These are phyloP conservation scores for Entophlyctis helioformis DNA, from an alignment of 192 early-diverging fungal genomes.

Conservation along the genomic window DNA sequence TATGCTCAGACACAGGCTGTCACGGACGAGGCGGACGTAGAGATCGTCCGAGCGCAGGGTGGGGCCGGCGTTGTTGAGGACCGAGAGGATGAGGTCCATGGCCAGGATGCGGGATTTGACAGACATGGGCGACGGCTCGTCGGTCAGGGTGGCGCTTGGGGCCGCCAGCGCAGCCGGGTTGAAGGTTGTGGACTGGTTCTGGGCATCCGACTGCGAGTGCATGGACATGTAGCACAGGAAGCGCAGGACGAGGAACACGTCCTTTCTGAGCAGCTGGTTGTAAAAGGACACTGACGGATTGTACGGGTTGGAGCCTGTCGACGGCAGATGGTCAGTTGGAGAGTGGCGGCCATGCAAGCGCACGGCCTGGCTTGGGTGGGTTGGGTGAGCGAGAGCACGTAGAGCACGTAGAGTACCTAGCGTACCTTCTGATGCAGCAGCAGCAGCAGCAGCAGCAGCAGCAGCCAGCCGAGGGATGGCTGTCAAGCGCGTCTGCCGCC, in stretches of 20 bases:
- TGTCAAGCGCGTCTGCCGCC: too few species aligned
- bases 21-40: conserved; percentile 23
- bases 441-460: too few species aligned
- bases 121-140: conserved; percentile 25
- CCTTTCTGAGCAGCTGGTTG: conserved; percentile 35
- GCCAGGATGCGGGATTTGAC: conserved; percentile 29
- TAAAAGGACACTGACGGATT: conserved; percentile 40
- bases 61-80: conserved; percentile 38
- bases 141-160: conserved; percentile 7
- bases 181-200: conserved; percentile 10
- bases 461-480: too few species aligned
- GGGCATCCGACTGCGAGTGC: conserved; percentile 8
- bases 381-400: neutral
- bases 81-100: conserved; percentile 41
- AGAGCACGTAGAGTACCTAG: neutral
- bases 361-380: neutral
- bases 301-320: conserved; percentile 23
- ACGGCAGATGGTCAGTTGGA: too few species aligned
- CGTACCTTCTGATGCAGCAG: too few species aligned
- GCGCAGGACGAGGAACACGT: conserved; percentile 36
- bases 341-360: neutral
- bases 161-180: conserved; percentile 12
- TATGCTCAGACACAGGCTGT: conserved; percentile 31
- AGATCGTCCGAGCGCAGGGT: conserved; percentile 31
- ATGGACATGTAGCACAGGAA: conserved; percentile 38